A percentile compares a stretch with the other conserved stretches of the same genome.
phyloP scores from a whole-genome alignment of 257 asterid genomes.

The Solanum gandarillasii region DNA sequence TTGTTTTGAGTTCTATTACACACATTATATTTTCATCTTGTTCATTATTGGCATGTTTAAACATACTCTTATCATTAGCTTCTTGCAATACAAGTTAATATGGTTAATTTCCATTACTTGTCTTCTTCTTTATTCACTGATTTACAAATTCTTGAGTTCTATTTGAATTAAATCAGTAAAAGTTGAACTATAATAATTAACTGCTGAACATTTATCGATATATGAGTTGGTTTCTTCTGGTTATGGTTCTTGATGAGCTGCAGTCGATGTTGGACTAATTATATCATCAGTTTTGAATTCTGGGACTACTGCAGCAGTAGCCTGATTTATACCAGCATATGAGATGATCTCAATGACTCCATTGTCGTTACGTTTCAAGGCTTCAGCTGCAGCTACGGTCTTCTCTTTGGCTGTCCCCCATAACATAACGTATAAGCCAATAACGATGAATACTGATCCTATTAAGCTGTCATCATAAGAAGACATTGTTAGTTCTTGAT shows the following conservation, averaged over 20 bases:
- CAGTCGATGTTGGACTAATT: background rate
- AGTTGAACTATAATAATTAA: background rate
- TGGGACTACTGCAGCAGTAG: background rate
- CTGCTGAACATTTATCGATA: background rate
- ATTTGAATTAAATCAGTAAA: background rate
- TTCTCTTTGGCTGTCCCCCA: constrained; percentile 26
- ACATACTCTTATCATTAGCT: background rate
- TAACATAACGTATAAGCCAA: constrained; percentile 17
- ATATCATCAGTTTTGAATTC: background rate
- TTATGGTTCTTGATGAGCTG: background rate
- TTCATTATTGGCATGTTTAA: background rate
- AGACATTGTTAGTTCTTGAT: background rate
- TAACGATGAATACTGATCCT: constrained; percentile 21
- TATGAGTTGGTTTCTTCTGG: background rate
- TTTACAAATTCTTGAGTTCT: background rate
- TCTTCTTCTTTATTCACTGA: background rate
- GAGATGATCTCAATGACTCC: constrained; percentile 1
- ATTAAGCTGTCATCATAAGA: constrained; percentile 3
- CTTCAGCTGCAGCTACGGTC: background rate
- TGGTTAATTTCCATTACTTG: background rate
- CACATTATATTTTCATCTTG: background rate
- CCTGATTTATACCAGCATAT: background rate
- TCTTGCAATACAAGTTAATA: background rate
- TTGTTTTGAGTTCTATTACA: background rate
- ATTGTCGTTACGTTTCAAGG: background rate